These are phyloP conservation scores for Rosa persica DNA, from an alignment of 306 rosid genomes.

Conservation along the genomic window DNA sequence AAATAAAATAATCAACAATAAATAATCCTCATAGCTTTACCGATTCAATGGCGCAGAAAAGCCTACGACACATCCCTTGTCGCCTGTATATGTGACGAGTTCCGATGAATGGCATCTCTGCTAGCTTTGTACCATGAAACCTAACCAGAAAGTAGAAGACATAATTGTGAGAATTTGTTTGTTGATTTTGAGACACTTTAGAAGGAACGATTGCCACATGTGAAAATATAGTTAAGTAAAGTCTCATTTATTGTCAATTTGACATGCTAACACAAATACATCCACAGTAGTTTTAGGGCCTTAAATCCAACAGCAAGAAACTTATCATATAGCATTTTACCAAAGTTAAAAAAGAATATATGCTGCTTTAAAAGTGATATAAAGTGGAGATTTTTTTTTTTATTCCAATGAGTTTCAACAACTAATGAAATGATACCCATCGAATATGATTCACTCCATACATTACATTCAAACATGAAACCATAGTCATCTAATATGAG, in stretches of 20 bases:
- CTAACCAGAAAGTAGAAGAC: conserved; percentile 41
- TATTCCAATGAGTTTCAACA: background rate
- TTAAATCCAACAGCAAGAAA: background rate
- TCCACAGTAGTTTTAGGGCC: background rate
- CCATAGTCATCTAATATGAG: background rate
- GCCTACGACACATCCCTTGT: conserved; percentile 99
- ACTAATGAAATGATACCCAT: background rate
- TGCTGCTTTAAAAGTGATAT: background rate
- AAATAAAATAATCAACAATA: conserved; percentile 24
- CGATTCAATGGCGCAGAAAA: conserved; percentile 80
- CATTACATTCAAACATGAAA: background rate
- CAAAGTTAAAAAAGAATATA: background rate
- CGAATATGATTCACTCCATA: background rate
- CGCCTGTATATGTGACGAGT: conserved; percentile 94
- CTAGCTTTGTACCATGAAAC: conserved; percentile 93
- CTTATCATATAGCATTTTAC: background rate
- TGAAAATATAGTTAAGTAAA: background rate
- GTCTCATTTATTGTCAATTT: background rate
- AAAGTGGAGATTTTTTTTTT: background rate
- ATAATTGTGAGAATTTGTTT: conserved; percentile 19
- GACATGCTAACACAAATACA: background rate
- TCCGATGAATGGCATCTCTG: conserved; percentile 98
- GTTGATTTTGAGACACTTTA: conserved; percentile 6
- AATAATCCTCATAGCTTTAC: conserved; percentile 48
- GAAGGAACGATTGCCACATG: conserved; percentile 1